Base-by-base conservation (phyloP, 108 stramenopile species). In the Cyclotella kingstonii region DNA sequence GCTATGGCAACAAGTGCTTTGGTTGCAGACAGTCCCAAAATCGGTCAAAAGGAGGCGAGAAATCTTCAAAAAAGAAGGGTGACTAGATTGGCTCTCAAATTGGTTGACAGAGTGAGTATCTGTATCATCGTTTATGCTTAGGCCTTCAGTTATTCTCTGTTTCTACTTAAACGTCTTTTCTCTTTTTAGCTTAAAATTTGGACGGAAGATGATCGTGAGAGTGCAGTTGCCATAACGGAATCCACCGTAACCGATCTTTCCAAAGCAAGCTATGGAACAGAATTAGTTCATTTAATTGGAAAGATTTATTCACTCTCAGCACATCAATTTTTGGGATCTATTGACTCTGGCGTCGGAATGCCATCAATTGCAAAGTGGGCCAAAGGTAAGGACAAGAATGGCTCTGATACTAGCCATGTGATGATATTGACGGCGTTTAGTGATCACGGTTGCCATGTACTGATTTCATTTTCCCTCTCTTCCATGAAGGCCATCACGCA, bases 281-380 rank as follows among this genome's bases (percentile, higher is more conserved):
- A 89, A 63, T 47, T 89, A 34, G 58, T 88, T 10, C 73, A 79
- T 42, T 42, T 77, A 4, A 80, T 86, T 62, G 88, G 88, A 28
- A 78, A 79, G 50, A 80, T 81, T 4, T 89, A 86, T 54, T 66
- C 69, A 4, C 54, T 89, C 7, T 52, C 83, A 8, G 88, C 88
- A 0, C 48, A 72, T 19, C 78, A 84, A 49, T 86, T 84, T 53
- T 30, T 89, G 7, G 88, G 88, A 61, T 70, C 82, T 8, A 63
- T 44, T n/a, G 80, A 84, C 17, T 81, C 81, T 38, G 88, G 88
- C 0, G 54, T 89, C 33, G 88, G 88, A 7, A 72, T 83, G 77
- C 89, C 85, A 18, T 77, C 80, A 6, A 81, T 86, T 26, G 72
- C 60, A 5, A 77, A 81, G 36, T 86, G 85, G 89, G 82, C 81